Evolutionary conservation across 2,329 filamentous ascomycete species (phyloP).

Genomic region (Arthrobotrys pseudoclavata): DNA sequence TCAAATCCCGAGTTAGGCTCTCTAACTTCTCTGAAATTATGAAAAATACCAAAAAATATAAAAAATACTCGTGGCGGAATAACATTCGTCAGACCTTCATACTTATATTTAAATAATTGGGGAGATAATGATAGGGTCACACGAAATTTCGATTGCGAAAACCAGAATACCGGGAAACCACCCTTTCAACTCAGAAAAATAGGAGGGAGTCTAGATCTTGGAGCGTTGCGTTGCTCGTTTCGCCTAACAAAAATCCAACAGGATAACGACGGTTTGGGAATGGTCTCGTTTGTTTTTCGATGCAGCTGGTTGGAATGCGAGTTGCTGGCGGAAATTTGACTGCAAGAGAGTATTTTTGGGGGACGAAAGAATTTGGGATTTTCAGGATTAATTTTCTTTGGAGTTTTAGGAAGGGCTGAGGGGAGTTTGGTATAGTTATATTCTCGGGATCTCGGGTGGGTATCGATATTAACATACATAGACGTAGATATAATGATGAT

Average conservation of each 20-base stretch:
- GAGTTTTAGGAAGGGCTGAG: background rate
- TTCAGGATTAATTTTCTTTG: background rate
- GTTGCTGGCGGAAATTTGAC: background rate
- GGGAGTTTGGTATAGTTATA: no score
- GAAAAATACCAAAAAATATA: no score
- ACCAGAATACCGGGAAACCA: background rate
- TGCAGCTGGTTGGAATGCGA: background rate
- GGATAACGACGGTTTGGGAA: background rate
- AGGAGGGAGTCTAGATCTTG: background rate
- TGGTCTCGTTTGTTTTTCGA: background rate
- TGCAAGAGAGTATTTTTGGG: background rate
- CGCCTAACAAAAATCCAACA: conserved; percentile 18
- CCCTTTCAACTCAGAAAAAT: background rate
- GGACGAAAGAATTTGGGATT: background rate
- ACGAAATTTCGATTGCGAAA: background rate
- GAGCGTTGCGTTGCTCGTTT: background rate
- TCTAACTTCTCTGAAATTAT: no score
- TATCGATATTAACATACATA: no score
- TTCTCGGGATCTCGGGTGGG: no score
- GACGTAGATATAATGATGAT: no score
- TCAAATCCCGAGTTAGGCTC: no score
- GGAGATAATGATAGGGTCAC: background rate
- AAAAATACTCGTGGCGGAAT: conserved; percentile 6
- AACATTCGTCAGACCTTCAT: background rate
- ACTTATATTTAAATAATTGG: background rate